Evolutionary conservation across 1,284 basidiomycete species (phyloP).

Genomic region (Ceratobasidium sp.): DNA sequence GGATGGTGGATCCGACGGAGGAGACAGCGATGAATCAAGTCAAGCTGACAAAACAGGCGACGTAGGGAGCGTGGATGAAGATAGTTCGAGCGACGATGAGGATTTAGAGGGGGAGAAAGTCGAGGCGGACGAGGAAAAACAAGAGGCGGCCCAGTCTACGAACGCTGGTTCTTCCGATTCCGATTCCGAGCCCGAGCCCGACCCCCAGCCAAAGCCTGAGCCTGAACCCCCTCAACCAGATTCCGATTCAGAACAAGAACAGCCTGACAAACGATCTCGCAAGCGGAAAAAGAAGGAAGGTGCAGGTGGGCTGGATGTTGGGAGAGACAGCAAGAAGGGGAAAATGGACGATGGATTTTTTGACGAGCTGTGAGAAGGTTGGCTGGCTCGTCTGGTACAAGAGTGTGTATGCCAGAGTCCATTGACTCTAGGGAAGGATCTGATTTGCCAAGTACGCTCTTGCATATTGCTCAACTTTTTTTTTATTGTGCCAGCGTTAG

Average conservation of each 20-base stretch:
- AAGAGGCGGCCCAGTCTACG: slow-evolving; percentile 47
- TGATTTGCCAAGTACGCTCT: too few species aligned
- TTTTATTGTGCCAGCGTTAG: too few species aligned
- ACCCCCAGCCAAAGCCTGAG: slow-evolving; percentile 36
- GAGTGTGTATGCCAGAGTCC: too few species aligned
- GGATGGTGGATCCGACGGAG: slow-evolving; percentile 49
- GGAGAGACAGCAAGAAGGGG: slow-evolving; percentile 62
- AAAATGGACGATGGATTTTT: slow-evolving; percentile 48
- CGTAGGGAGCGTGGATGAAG: slow-evolving; percentile 45
- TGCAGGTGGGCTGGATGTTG: slow-evolving; percentile 50
- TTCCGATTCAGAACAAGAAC: not conserved
- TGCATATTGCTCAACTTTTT: too few species aligned
- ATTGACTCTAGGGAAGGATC: too few species aligned
- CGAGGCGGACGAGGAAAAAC: slow-evolving; percentile 44
- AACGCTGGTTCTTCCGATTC: slow-evolving; percentile 31
- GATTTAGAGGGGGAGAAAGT: slow-evolving; percentile 40
- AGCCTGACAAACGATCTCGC: slow-evolving; percentile 61
- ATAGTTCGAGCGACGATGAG: slow-evolving; percentile 45
- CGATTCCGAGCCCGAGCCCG: slow-evolving; percentile 38
- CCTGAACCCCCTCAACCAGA: slow-evolving; percentile 22
- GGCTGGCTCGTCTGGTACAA: too few species aligned
- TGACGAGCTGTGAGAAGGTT: slow-evolving; percentile 3
- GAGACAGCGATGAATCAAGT: slow-evolving; percentile 17
- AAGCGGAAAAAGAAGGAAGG: slow-evolving; percentile 68
- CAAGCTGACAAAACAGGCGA: not conserved